phyloP scores from a whole-genome alignment of 2,329 filamentous ascomycete species.

The Fusarium equiseti region DNA sequence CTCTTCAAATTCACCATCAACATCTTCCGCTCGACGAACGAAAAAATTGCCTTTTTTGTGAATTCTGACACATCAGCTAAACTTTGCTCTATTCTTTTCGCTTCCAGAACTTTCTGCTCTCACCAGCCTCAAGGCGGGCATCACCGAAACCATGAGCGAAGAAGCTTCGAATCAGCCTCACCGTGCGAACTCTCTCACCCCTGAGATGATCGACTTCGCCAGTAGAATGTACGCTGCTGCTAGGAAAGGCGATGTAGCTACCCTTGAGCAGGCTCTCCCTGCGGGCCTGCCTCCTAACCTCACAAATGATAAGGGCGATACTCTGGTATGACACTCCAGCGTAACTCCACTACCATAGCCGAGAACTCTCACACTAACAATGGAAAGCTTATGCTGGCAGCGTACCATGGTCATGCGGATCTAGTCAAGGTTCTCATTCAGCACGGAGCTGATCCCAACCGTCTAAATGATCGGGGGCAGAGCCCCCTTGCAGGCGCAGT shows the following conservation, averaged over 20 bases:
- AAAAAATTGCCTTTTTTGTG: not conserved
- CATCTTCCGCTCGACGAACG: not conserved
- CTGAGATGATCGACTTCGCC: conserved; percentile 75
- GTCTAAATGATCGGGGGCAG: conserved; percentile 75
- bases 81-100: not conserved
- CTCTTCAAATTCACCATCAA: not conserved
- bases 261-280: conserved; percentile 72
- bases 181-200: conserved; percentile 59
- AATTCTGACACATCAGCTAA: not conserved
- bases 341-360: not conserved
- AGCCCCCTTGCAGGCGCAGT: conserved; percentile 78
- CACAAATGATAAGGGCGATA: conserved; percentile 80
- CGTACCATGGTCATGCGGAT: conserved; percentile 74
- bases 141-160: conserved; percentile 26
- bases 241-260: conserved; percentile 66
- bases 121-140: not conserved
- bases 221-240: conserved; percentile 75
- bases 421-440: conserved; percentile 71
- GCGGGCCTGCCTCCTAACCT: conserved; percentile 76
- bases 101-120: not conserved
- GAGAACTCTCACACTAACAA: conserved; percentile 8
- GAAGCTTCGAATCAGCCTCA: conserved; percentile 25
- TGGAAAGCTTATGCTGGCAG: conserved; percentile 74
- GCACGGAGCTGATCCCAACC: conserved; percentile 74
- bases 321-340: conserved; percentile 62